A percentile compares a stretch with the other conserved stretches of the same genome.
These are phyloP conservation scores for Alternaria arbusti DNA, from an alignment of 2,329 filamentous ascomycete species.

Conservation along the genomic window DNA sequence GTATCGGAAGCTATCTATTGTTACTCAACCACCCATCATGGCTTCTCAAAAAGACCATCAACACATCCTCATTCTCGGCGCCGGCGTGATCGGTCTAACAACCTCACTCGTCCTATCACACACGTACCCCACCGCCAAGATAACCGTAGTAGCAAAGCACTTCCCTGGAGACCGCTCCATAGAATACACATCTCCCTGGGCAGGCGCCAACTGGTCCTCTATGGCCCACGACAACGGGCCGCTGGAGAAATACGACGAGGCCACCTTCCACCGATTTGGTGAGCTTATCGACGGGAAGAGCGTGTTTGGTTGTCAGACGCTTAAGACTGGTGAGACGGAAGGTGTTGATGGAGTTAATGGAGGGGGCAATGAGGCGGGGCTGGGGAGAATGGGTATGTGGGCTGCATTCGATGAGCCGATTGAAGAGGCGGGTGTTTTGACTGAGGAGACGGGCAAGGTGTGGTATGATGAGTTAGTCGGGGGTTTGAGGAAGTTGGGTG, in stretches of 20 bases:
- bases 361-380: slow-evolving; percentile 28
- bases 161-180: slow-evolving; percentile 94
- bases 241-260: slow-evolving; percentile 39
- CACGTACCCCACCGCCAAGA: slow-evolving; percentile 58
- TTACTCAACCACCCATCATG: slow-evolving; percentile 11
- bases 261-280: slow-evolving; percentile 40
- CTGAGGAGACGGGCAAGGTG: slow-evolving; percentile 45
- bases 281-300: slow-evolving; percentile 31
- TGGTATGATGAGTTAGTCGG: slow-evolving; percentile 54
- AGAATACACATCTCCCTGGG: slow-evolving; percentile 90
- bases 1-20: background rate
- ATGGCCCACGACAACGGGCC: slow-evolving; percentile 44
- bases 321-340: slow-evolving; percentile 19
- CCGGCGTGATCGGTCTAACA: slow-evolving; percentile 71
- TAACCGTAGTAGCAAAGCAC: slow-evolving; percentile 82
- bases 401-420: slow-evolving; percentile 39
- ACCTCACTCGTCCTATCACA: slow-evolving; percentile 67
- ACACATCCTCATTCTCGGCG: slow-evolving; percentile 51
- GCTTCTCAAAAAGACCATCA: slow-evolving; percentile 5
- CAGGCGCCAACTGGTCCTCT: slow-evolving; percentile 80
- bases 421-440: slow-evolving; percentile 44
- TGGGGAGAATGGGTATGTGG: slow-evolving; percentile 38
- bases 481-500: slow-evolving; percentile 37
- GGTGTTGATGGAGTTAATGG: background rate
- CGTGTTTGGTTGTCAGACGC: slow-evolving; percentile 23